These are phyloP conservation scores for Aspergillus tubingensis DNA, from an alignment of 2,329 filamentous ascomycete genomes.

Conservation along the genomic window DNA sequence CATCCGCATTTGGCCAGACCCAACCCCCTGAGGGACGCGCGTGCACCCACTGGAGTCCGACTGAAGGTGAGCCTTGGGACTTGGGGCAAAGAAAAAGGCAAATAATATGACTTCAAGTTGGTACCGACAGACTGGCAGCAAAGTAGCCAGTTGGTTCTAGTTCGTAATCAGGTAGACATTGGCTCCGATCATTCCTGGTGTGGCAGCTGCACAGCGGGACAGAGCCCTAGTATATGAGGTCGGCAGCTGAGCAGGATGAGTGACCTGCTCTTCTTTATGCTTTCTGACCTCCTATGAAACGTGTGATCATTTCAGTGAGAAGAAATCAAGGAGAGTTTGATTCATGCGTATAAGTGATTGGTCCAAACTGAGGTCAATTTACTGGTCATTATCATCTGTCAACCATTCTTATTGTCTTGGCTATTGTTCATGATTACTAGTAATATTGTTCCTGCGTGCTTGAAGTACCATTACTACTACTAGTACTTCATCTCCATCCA, in stretches of 20 bases:
- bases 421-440: too few species aligned
- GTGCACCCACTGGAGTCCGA: constrained; percentile 15
- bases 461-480: not conserved
- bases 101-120: not conserved
- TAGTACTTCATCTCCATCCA: not conserved
- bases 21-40: constrained; percentile 26
- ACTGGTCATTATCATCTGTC: too few species aligned
- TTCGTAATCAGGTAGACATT: not conserved
- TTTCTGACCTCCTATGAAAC: too few species aligned
- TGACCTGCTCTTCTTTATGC: too few species aligned
- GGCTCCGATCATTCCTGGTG: not conserved
- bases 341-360: too few species aligned
- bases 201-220: not conserved
- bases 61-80: not conserved
- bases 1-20: constrained; percentile 24
- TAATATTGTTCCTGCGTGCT: too few species aligned
- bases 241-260: not conserved
- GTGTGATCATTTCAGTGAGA: too few species aligned
- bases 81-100: constrained; percentile 2
- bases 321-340: too few species aligned
- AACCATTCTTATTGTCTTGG: too few species aligned
- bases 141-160: not conserved
- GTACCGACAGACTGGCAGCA: not conserved
- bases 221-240: not conserved
- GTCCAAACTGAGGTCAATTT: too few species aligned